Evolutionary conservation across 371 early-diverging fungal species (phyloP).

Genomic region (Fennellomyces sp.): DNA sequence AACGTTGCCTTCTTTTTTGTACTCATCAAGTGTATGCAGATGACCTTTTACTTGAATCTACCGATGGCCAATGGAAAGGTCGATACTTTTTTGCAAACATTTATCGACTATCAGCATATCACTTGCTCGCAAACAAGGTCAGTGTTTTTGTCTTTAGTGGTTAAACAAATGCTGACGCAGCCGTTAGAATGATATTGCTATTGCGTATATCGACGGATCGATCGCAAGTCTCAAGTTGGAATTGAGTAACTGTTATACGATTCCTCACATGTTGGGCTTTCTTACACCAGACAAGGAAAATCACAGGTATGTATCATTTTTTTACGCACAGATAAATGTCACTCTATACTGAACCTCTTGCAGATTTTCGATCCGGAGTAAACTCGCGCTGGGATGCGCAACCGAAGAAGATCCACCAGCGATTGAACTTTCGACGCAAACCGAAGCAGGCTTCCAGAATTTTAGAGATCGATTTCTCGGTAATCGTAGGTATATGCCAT

Average conservation of each 20-base stretch:
- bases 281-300: background rate
- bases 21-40: background rate
- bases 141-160: background rate
- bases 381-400: constrained; percentile 15
- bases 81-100: constrained; percentile 19
- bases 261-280: constrained; percentile 16
- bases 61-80: constrained; percentile 14
- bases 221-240: background rate
- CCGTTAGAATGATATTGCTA: constrained; percentile 12
- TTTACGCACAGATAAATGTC: no score
- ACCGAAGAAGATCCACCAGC: background rate
- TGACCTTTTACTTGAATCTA: constrained; percentile 4
- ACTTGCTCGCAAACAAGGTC: constrained; percentile 13
- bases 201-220: constrained; percentile 6
- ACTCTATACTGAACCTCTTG: background rate
- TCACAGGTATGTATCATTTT: background rate
- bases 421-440: constrained; percentile 1
- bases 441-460: background rate
- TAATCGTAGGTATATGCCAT: constrained; percentile 10
- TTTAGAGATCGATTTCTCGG: constrained; percentile 14
- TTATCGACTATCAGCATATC: constrained; percentile 12
- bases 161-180: background rate
- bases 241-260: constrained; percentile 12
- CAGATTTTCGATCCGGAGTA: constrained; percentile 13
- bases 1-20: background rate